These are phyloP conservation scores for Gentiana dahurica DNA, from an alignment of 257 asterid genomes.

Conservation along the genomic window DNA sequence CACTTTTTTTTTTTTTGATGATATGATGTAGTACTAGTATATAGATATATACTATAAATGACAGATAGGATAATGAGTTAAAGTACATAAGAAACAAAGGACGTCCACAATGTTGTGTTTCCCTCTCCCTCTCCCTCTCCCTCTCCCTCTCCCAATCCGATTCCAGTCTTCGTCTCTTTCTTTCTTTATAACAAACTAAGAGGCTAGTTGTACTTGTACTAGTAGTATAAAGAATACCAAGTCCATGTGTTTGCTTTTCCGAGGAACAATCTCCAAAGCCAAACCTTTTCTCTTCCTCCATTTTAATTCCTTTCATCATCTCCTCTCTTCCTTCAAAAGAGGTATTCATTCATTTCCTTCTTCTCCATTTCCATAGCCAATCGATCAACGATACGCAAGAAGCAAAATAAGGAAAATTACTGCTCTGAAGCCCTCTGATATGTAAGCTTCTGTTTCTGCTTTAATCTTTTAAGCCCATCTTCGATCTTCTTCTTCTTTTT, in stretches of 20 bases:
- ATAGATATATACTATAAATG: too few relatives aligned
- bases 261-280: conserved; percentile 19
- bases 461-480: background rate
- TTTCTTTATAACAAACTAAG: too few relatives aligned
- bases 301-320: background rate
- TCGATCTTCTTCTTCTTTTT: too few relatives aligned
- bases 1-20: too few relatives aligned
- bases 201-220: too few relatives aligned
- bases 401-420: background rate
- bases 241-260: conserved; percentile 21
- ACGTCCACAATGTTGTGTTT: background rate
- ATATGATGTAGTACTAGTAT: too few relatives aligned
- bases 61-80: too few relatives aligned
- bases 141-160: background rate
- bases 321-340: background rate
- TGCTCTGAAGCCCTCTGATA: background rate
- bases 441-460: background rate
- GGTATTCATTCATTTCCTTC: too few relatives aligned
- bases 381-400: too few relatives aligned
- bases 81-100: too few relatives aligned
- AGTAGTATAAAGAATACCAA: background rate
- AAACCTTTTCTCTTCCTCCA: background rate
- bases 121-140: background rate
- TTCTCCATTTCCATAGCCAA: too few relatives aligned
- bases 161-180: background rate